A percentile compares a stretch with the other conserved stretches of the same genome.
Evolutionary conservation across 768 basidiomycete genomes (phyloP).

Genomic region (Gymnopilus junonius): DNA sequence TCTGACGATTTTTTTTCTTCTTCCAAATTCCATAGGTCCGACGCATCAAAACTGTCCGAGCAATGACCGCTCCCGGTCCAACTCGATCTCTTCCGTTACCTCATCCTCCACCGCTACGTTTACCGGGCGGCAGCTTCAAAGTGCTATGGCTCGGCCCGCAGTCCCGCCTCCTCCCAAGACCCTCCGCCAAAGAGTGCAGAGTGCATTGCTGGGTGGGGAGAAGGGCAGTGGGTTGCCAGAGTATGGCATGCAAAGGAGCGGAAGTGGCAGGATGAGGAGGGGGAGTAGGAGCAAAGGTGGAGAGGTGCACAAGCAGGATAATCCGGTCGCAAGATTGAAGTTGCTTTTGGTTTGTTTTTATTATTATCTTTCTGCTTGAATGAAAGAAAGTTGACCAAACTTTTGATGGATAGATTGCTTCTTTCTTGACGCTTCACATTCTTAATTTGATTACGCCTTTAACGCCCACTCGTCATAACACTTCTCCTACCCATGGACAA

Average conservation of each 20-base stretch:
- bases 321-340: conserved; percentile 88
- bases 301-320: conserved; percentile 56
- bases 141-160: conserved; percentile 36
- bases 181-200: conserved; percentile 38
- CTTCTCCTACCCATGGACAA: conserved; percentile 21
- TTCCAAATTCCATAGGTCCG: conserved; percentile 55
- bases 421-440: conserved; percentile 90
- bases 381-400: background rate
- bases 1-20: background rate
- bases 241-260: conserved; percentile 17
- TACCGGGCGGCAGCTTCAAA: conserved; percentile 24
- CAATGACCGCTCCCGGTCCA: conserved; percentile 44
- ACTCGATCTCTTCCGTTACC: conserved; percentile 35
- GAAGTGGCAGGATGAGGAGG: background rate
- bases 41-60: conserved; percentile 67
- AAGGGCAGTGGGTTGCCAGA: conserved; percentile 44
- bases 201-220: conserved; percentile 34
- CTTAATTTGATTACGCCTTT: conserved; percentile 94
- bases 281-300: conserved; percentile 26
- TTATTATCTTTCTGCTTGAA: background rate
- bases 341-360: conserved; percentile 71
- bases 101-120: conserved; percentile 27
- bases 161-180: conserved; percentile 26
- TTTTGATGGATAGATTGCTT: conserved; percentile 62
- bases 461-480: conserved; percentile 58